Evolutionary conservation across 2,329 filamentous ascomycete genomes (phyloP), one percentile per base, ranked within the genome.

Genomic region (Colletotrichum lindemuthianum): DNA sequence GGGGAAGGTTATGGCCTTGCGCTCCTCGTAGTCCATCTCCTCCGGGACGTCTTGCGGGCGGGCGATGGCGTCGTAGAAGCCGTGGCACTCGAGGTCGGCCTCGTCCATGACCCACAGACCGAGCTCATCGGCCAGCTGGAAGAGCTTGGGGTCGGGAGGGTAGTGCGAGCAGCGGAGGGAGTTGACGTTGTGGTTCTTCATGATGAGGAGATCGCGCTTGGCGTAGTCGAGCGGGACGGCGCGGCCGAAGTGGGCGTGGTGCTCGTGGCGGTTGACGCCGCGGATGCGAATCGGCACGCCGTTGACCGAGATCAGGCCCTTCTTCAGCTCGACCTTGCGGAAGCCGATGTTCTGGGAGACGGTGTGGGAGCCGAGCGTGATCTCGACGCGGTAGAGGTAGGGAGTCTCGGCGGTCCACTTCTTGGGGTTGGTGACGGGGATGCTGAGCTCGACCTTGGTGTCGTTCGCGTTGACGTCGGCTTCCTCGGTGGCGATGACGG

Each of bases 141-240:
- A 85, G 2, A 91, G 70, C 3, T 79, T 77, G 1, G 85, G 83
- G 68, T 90, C 83, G n/a, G 86, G 88, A 0, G 88, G 87, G 65
- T 92, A 88, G 71, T 92, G 90, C 2, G 85, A 89, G 55, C 86
- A 89, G 0, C 90, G 86, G 6, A 92, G 80, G 1, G 90, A 87
- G 67, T 92, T 92, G 76, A 92, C 83, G 69, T 92, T 92, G 78
- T 90, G 84, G 7, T 76, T 79, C 74, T 92, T 92, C 89, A 92
- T 92, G 4, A 88, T 77, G 2, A 88, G 70, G 2, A 92, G 78
- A 68, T 92, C 90, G 12, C 79, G 75, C 67, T 83, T 83, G 71
- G 90, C 84, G 60, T 85, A 90, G 2, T 88, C 85, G 7, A 85
- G 74, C 0, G 88, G 88, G 0, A 91, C 87, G 1, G 88, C 82